A percentile compares a stretch with the other conserved stretches of the same genome.
Conservation (phyloP, 2,329 filamentous ascomycete species). For the Verticillium nubilum region DNA sequence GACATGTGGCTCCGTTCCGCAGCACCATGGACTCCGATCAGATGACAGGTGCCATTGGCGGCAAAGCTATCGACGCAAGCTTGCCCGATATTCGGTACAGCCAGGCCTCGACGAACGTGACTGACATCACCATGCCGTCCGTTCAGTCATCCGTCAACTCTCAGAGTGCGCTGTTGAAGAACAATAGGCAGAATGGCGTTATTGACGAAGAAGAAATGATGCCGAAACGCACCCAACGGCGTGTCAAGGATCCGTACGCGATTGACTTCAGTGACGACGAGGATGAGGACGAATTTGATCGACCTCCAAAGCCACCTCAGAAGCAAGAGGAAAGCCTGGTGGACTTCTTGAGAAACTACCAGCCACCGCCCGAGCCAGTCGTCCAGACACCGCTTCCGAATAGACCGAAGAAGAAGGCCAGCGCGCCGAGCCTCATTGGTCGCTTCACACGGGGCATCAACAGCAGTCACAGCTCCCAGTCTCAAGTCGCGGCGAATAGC, state of each 20-base stretch:
- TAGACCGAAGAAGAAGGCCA: constrained; percentile 58
- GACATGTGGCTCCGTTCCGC: constrained; percentile 78
- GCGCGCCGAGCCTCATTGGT: constrained; percentile 56
- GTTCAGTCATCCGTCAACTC: constrained; percentile 68
- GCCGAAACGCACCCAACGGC: constrained; percentile 68
- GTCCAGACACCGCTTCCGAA: constrained; percentile 23
- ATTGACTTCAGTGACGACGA: constrained; percentile 75
- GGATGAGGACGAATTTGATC: constrained; percentile 42
- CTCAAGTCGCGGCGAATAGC: constrained; percentile 11
- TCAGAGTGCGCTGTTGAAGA: constrained; percentile 60
- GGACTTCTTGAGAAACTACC: constrained; percentile 66
- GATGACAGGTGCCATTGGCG: constrained; percentile 48
- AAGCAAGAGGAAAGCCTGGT: constrained; percentile 63
- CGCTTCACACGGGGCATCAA: constrained; percentile 42
- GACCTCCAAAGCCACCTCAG: constrained; percentile 30
- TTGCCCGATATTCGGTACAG: constrained; percentile 51
- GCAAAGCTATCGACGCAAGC: constrained; percentile 52
- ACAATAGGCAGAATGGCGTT: constrained; percentile 26
- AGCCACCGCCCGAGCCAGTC: constrained; percentile 54
- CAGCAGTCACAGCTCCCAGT: constrained; percentile 16
- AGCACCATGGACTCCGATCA: constrained; percentile 84
- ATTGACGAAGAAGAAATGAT: constrained; percentile 49
- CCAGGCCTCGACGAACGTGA: constrained; percentile 50
- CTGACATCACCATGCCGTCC: constrained; percentile 50
- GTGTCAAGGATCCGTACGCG: constrained; percentile 86